Conservation (phyloP, 495 filamentous ascomycete species). For the Articulospora tetracladia region DNA sequence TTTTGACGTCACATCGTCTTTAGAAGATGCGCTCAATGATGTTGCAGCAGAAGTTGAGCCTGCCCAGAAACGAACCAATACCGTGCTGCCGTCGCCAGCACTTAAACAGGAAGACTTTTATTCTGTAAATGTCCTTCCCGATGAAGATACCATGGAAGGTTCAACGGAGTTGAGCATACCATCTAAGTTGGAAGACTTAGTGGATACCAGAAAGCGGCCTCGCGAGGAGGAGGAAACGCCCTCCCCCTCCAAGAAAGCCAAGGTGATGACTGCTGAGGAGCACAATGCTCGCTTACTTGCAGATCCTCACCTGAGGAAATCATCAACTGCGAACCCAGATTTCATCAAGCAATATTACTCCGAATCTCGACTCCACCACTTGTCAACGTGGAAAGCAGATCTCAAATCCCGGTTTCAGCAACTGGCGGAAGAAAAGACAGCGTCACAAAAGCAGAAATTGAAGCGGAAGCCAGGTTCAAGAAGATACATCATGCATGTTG, state of each 20-base stretch:
- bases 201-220: not conserved
- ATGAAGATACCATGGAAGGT: not conserved
- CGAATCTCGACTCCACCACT: slow-evolving; percentile 88
- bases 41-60: not conserved
- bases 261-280: slow-evolving; percentile 74
- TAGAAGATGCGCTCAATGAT: slow-evolving; percentile 26
- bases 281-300: slow-evolving; percentile 79
- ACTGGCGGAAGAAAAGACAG: slow-evolving; percentile 63
- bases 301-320: slow-evolving; percentile 78
- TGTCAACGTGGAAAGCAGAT: slow-evolving; percentile 94
- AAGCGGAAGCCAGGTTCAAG: slow-evolving; percentile 57
- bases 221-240: slow-evolving; percentile 5
- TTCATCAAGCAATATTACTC: slow-evolving; percentile 93
- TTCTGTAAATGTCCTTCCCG: not conserved
- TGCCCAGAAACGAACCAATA: not conserved
- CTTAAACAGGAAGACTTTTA: not conserved
- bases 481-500: slow-evolving; percentile 88
- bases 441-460: slow-evolving; percentile 43
- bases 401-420: slow-evolving; percentile 82
- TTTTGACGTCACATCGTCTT: slow-evolving; percentile 26
- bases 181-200: not conserved
- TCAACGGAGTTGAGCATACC: not conserved
- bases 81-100: not conserved
- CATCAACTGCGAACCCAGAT: slow-evolving; percentile 82
- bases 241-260: slow-evolving; percentile 28